Evolutionary conservation across 768 basidiomycete genomes (phyloP).

Genomic region (Mycena crocata): DNA sequence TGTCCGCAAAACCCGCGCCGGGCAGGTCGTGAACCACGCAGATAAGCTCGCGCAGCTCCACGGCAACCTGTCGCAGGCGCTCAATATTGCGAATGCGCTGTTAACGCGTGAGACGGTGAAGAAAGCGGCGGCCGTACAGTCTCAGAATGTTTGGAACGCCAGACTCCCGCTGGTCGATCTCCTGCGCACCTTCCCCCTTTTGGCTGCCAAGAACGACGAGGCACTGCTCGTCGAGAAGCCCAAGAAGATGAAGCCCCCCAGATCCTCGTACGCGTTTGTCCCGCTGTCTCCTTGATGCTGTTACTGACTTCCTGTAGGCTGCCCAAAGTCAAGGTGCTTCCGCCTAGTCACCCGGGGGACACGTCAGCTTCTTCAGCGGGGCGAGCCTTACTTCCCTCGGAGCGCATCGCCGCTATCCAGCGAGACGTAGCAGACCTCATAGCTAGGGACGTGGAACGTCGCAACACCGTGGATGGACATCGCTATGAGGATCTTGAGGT

Average conservation of each 20-base stretch:
- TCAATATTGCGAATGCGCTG: slow-evolving; percentile 78
- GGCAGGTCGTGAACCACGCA: slow-evolving; percentile 80
- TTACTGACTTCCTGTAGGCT: slow-evolving; percentile 56
- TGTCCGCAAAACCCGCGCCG: slow-evolving; percentile 92
- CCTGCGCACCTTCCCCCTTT: slow-evolving; percentile 76
- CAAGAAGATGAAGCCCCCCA: slow-evolving; percentile 43
- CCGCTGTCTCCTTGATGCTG: slow-evolving; percentile 23
- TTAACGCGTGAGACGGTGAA: slow-evolving; percentile 82
- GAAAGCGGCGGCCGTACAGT: slow-evolving; percentile 68
- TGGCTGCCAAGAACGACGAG: slow-evolving; percentile 76
- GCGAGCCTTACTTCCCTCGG: slow-evolving; percentile 67
- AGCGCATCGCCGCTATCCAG: slow-evolving; percentile 70
- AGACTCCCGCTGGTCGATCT: slow-evolving; percentile 81
- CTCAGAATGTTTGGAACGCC: slow-evolving; percentile 81
- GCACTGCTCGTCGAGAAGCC: slow-evolving; percentile 76
- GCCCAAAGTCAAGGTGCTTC: slow-evolving; percentile 61
- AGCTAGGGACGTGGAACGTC: slow-evolving; percentile 73
- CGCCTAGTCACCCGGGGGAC: slow-evolving; percentile 55
- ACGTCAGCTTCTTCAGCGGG: slow-evolving; percentile 51
- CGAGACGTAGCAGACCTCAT: slow-evolving; percentile 73
- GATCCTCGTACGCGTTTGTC: slow-evolving; percentile 43
- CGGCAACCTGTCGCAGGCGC: slow-evolving; percentile 75
- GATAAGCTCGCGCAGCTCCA: slow-evolving; percentile 90
- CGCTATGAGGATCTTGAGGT: too few relatives aligned
- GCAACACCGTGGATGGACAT: slow-evolving; percentile 88